Base-by-base conservation (phyloP, 345 rosid genomes). In the Gossypium rotundifolium region DNA sequence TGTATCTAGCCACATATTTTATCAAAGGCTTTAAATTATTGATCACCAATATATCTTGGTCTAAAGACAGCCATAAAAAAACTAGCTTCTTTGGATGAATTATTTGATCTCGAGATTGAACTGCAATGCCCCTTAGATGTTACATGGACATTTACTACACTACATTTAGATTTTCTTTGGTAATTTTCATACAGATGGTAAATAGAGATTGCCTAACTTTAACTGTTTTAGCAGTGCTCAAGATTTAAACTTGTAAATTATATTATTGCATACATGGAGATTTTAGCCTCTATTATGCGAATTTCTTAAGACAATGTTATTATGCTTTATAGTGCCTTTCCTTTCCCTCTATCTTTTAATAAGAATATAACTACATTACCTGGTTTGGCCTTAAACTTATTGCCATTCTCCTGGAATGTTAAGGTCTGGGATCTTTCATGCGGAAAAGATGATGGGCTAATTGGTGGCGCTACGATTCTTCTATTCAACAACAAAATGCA, bases 381-480 rank as follows among this genome's bases (percentile, higher is more conserved):
- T 54, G 65, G 58, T 64, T 65, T 73, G 45, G 40, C n/a, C 42
- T 65, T 57, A 64, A n/a, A 17, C 55, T 58, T 66, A 25, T 44
- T 62, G 68, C 25, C 62, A 44, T 59, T 75, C 58, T 79, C 13
- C 45, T 44, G 54, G 59, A 70, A 20, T 63, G 77, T 20, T 67
- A 64, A 95, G 99, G 99, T 92, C 22, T 90, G 94, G 97, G 98
- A 95, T 85, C 96, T 91, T 82, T 92, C 98, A 11, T 83, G 89
- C 67, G 96, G 88, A 55, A 87, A 91, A 84, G 91, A 86, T 68
- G 96, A 89, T 59, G 96, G 91, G n/a, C 76, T 93, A 78, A 84
- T 95, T 82, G 99, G 99, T 75, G 97, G 96, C 45, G 97, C 99
- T 29, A 91, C 97, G 3, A 83, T 93, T 77, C 92, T 90, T 83